phyloP scores from a whole-genome alignment of 2,329 filamentous ascomycete genomes.

The Cercospora sp. region DNA sequence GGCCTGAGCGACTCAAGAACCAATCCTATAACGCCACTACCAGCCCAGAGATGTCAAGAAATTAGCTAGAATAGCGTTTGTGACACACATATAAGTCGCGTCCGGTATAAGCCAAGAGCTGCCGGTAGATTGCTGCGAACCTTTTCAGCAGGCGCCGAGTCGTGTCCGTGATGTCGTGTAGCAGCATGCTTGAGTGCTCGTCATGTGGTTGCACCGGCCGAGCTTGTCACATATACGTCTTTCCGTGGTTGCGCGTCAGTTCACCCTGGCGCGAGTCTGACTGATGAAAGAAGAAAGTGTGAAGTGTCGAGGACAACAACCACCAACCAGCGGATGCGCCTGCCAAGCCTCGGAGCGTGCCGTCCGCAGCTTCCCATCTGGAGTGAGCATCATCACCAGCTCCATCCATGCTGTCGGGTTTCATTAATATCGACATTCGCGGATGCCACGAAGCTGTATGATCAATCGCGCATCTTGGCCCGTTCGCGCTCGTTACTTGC shows the following conservation, averaged over 20 bases:
- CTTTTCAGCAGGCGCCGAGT: not conserved
- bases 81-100: not conserved
- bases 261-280: not conserved
- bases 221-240: not conserved
- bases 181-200: not conserved
- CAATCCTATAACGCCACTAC: not conserved
- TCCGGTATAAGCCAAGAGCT: not conserved
- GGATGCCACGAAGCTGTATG: slow-evolving; percentile 28
- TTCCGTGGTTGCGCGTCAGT: not conserved
- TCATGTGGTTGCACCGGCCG: not conserved
- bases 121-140: slow-evolving; percentile 7
- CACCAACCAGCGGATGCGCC: not conserved
- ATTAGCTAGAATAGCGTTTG: not conserved
- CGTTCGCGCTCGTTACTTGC: slow-evolving; percentile 45
- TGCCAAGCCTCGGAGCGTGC: not conserved
- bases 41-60: not conserved
- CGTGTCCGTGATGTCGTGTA: not conserved
- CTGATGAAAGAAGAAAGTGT: not conserved
- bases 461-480: slow-evolving; percentile 26
- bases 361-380: not conserved
- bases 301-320: not conserved
- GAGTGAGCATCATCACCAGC: slow-evolving; percentile 1
- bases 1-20: not conserved
- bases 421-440: not conserved
- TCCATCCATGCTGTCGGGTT: not conserved